phyloP scores from a whole-genome alignment of 345 rosid species.

The Citrus maxima region DNA sequence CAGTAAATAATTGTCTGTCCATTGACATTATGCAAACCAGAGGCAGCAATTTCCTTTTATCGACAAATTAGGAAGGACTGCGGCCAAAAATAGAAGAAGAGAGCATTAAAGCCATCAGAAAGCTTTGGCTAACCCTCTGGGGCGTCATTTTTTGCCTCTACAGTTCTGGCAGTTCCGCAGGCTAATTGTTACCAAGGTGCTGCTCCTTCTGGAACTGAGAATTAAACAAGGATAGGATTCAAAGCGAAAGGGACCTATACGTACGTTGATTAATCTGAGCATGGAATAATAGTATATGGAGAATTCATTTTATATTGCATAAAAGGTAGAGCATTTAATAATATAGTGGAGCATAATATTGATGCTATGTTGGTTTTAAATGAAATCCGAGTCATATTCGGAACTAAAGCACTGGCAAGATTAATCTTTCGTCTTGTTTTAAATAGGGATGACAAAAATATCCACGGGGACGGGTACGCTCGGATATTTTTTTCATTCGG shows the following conservation, averaged over 20 bases:
- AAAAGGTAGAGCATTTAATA: too few species aligned
- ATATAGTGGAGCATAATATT: background rate
- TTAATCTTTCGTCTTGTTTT: too few species aligned
- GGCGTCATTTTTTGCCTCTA: background rate
- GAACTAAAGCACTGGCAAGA: too few species aligned
- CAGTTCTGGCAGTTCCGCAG: background rate
- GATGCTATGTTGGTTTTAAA: background rate
- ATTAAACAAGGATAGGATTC: background rate
- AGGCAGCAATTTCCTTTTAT: background rate
- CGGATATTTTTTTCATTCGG: too few species aligned
- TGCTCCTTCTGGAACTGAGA: background rate
- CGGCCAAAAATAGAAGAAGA: background rate
- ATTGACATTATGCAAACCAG: background rate
- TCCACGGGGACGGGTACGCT: too few species aligned
- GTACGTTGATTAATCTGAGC: background rate
- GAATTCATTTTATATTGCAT: too few species aligned
- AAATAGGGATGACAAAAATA: background rate
- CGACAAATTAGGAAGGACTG: background rate
- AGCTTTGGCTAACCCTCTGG: too few species aligned
- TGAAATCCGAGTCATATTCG: background rate
- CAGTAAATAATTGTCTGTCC: background rate
- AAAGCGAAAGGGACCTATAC: background rate
- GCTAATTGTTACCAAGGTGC: background rate
- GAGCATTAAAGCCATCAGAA: too few species aligned
- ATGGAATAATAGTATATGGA: too few species aligned